Evolutionary conservation across 768 basidiomycete genomes (phyloP).

Genomic region (Lepiota brunneoincarnata): DNA sequence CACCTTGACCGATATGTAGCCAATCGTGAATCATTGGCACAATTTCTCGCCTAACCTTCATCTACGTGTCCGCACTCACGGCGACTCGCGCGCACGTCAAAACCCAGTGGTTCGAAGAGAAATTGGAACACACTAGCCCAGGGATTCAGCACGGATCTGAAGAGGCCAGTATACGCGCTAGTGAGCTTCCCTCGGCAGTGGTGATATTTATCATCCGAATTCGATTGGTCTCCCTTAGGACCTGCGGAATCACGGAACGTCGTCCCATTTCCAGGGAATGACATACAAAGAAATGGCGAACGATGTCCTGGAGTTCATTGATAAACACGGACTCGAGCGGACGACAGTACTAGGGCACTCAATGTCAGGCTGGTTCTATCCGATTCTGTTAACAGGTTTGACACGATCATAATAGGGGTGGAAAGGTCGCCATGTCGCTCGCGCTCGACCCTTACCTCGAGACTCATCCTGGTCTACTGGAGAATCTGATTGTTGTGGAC

Average conservation of each 20-base stretch:
- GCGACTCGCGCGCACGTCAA: not conserved
- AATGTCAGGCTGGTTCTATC: constrained; percentile 54
- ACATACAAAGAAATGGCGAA: constrained; percentile 76
- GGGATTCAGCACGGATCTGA: constrained; percentile 57
- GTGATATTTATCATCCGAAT: not conserved
- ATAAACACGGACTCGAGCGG: constrained; percentile 47
- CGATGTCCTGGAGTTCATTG: constrained; percentile 72
- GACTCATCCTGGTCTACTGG: constrained; percentile 38
- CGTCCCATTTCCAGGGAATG: constrained; percentile 73
- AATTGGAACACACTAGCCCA: constrained; percentile 87
- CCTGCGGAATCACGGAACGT: constrained; percentile 86
- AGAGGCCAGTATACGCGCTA: constrained; percentile 70
- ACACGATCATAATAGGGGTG: constrained; percentile 57
- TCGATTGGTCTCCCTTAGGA: constrained; percentile 26
- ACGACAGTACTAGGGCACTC: constrained; percentile 89
- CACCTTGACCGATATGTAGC: constrained; percentile 6
- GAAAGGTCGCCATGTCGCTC: constrained; percentile 77
- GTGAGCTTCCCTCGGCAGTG: constrained; percentile 22
- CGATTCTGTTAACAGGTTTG: constrained; percentile 2
- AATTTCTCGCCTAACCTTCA: too few relatives aligned
- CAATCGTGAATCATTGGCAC: not conserved
- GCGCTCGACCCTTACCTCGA: constrained; percentile 46
- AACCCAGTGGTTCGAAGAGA: constrained; percentile 75
- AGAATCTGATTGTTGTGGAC: constrained; percentile 73
- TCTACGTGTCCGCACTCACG: not conserved